Conservation (phyloP, 192 early-diverging fungal species). For the Coemansia furcata region DNA sequence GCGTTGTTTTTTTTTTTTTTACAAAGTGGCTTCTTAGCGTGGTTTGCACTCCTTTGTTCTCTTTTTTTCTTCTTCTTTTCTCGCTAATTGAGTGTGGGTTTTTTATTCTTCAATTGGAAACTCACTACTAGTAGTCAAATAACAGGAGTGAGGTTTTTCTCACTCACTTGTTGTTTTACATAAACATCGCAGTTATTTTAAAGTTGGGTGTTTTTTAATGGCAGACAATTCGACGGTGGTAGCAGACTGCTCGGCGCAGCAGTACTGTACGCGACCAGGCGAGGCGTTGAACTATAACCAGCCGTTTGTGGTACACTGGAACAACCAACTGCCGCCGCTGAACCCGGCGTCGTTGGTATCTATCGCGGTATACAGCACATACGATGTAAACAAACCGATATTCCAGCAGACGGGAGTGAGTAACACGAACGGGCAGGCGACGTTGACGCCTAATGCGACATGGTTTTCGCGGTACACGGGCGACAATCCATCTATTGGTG, state of each 20-base stretch:
- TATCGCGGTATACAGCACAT: slow-evolving; percentile 36
- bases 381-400: slow-evolving; percentile 26
- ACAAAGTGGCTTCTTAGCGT: background rate
- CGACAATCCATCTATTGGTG: slow-evolving; percentile 9
- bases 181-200: background rate
- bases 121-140: background rate
- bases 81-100: background rate
- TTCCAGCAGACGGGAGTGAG: slow-evolving; percentile 10
- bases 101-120: too few relatives aligned
- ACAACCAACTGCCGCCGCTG: slow-evolving; percentile 42
- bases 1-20: background rate
- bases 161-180: slow-evolving; percentile 11
- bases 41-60: background rate
- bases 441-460: slow-evolving; percentile 22
- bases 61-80: background rate
- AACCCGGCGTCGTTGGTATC: slow-evolving; percentile 32
- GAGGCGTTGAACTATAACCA: slow-evolving; percentile 22
- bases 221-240: slow-evolving; percentile 18
- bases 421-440: slow-evolving; percentile 30
- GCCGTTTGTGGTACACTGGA: slow-evolving; percentile 43
- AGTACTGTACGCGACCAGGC: slow-evolving; percentile 29
- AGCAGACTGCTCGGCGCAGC: slow-evolving; percentile 31
- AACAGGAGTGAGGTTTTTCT: background rate
- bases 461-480: slow-evolving; percentile 47
- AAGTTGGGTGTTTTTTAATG: background rate